Percentiles rank a stretch among this genome's conserved stretches.
Conservation (phyloP, 257 asterid species). For the Echium plantagineum region DNA sequence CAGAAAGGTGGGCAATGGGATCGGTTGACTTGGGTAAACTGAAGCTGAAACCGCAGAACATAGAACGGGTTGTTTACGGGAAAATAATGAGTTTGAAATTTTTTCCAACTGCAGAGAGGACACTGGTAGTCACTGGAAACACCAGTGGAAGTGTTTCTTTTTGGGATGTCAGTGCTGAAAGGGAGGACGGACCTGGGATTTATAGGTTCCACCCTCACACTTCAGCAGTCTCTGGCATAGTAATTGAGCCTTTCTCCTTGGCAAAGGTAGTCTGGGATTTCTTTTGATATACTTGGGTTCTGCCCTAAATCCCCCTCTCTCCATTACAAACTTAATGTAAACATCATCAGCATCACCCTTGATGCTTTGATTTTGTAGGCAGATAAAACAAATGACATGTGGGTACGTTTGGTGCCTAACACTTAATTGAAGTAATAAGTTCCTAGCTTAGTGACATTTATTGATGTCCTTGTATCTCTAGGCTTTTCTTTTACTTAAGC, state of each 20-base stretch:
- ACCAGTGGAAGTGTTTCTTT: constrained; percentile 67
- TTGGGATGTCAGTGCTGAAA: constrained; percentile 33
- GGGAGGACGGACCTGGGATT: constrained; percentile 56
- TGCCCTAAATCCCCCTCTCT: neutral
- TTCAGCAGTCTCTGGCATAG: constrained; percentile 67
- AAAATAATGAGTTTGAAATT: constrained; percentile 54
- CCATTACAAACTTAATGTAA: neutral
- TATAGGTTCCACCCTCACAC: constrained; percentile 64
- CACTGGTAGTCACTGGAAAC: constrained; percentile 66
- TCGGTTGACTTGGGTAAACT: constrained; percentile 16
- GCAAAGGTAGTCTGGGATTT: neutral
- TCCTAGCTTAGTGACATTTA: neutral
- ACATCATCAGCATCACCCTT: neutral
- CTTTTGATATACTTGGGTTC: neutral
- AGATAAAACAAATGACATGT: neutral
- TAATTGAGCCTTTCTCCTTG: neutral
- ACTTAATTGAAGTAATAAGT: neutral
- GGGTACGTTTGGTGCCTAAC: neutral
- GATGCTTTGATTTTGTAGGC: neutral
- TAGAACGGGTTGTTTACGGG: constrained; percentile 71
- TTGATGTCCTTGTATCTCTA: neutral
- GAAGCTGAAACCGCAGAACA: constrained; percentile 46
- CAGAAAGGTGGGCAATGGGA: constrained; percentile 12
- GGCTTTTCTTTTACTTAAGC: neutral
- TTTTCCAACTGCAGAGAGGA: constrained; percentile 50